Evolutionary conservation across 805 yeast genomes (phyloP).

Genomic region (Yamadazyma akitaensis): DNA sequence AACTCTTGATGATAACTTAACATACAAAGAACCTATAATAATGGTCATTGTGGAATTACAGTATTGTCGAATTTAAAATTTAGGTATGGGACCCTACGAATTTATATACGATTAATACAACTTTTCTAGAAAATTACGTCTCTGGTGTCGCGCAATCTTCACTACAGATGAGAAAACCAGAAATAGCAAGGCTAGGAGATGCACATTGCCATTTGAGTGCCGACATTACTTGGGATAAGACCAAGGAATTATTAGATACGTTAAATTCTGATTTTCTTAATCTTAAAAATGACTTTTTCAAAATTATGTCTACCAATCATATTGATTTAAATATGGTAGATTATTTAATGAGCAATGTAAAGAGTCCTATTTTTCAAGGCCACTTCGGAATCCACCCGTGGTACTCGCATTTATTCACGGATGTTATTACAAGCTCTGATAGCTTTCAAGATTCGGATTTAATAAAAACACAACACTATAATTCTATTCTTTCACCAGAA

Average conservation of each 20-base stretch:
- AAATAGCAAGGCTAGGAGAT: constrained; percentile 15
- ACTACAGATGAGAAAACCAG: background rate
- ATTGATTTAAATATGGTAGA: constrained; percentile 28
- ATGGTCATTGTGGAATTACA: constrained; percentile 49
- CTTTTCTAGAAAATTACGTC: constrained; percentile 1
- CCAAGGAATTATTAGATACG: constrained; percentile 10
- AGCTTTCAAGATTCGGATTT: constrained; percentile 8
- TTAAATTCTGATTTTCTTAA: constrained; percentile 5
- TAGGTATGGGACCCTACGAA: background rate
- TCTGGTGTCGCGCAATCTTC: background rate
- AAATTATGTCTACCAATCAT: constrained; percentile 40
- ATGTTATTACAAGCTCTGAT: constrained; percentile 5
- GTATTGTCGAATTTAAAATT: background rate
- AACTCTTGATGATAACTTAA: constrained; percentile 13
- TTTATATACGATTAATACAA: background rate
- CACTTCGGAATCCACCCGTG: constrained; percentile 89
- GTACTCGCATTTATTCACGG: constrained; percentile 67
- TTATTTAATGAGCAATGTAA: constrained; percentile 8
- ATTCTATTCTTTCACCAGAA: constrained; percentile 41
- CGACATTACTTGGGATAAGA: constrained; percentile 14
- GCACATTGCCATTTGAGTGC: constrained; percentile 35
- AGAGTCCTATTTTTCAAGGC: constrained; percentile 29
- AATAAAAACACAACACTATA: constrained; percentile 56
- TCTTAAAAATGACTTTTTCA: constrained; percentile 15
- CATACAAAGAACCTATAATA: constrained; percentile 67